These are phyloP conservation scores for Pseudoneurospora amorphoporcata DNA, from an alignment of 495 filamentous ascomycete species.

Conservation along the genomic window DNA sequence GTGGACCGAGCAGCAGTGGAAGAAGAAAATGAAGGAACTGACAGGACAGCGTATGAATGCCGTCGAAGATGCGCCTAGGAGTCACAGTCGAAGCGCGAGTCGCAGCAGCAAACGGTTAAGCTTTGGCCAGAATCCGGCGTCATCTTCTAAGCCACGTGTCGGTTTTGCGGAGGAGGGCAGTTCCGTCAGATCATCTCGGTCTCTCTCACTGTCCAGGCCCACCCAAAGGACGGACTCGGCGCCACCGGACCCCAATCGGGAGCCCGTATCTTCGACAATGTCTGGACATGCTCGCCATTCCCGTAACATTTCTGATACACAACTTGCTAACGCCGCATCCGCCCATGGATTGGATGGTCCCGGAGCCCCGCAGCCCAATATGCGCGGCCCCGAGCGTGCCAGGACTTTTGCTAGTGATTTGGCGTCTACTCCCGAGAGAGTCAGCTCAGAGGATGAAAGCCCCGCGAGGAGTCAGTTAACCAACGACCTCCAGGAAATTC, in stretches of 20 bases:
- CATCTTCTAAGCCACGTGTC: slow-evolving; percentile 34
- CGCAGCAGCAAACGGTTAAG: slow-evolving; percentile 58
- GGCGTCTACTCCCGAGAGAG: slow-evolving; percentile 40
- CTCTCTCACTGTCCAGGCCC: slow-evolving; percentile 35
- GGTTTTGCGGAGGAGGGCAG: slow-evolving; percentile 54
- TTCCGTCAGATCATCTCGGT: slow-evolving; percentile 46
- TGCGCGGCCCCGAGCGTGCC: slow-evolving; percentile 20
- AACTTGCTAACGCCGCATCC: slow-evolving; percentile 7
- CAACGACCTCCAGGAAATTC: slow-evolving; percentile 42
- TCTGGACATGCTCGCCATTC: slow-evolving; percentile 20
- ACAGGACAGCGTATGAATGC: slow-evolving; percentile 67
- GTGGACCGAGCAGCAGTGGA: slow-evolving; percentile 91
- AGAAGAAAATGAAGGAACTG: slow-evolving; percentile 76
- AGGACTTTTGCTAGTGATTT: slow-evolving; percentile 28
- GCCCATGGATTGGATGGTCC: slow-evolving; percentile 9
- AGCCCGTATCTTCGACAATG: slow-evolving; percentile 41
- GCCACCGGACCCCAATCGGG: slow-evolving; percentile 26
- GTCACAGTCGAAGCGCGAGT: slow-evolving; percentile 51
- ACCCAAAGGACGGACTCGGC: slow-evolving; percentile 35
- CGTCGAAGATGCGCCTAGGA: slow-evolving; percentile 33
- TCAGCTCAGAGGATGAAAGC: slow-evolving; percentile 49
- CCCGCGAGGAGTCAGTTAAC: slow-evolving; percentile 18
- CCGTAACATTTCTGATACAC: slow-evolving; percentile 30
- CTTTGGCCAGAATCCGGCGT: slow-evolving; percentile 32
- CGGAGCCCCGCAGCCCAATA: slow-evolving; percentile 9